These are phyloP conservation scores for Massariosphaeria phaeospora DNA, from an alignment of 495 filamentous ascomycete genomes.

Conservation along the genomic window DNA sequence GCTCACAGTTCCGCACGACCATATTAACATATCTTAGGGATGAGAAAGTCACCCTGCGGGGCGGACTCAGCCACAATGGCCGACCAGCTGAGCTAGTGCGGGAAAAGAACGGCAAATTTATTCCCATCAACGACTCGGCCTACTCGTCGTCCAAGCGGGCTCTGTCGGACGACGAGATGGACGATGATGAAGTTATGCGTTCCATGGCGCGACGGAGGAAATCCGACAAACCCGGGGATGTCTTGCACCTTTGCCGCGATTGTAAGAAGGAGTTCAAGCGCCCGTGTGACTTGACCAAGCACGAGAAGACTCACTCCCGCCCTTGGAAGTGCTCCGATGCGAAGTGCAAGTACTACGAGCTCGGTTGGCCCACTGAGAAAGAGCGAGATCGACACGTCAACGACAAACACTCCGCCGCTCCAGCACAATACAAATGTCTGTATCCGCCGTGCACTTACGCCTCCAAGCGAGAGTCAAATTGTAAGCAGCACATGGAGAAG, in stretches of 20 bases:
- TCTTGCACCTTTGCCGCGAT: constrained; percentile 38
- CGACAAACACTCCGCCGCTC: constrained; percentile 82
- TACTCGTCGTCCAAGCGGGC: constrained; percentile 27
- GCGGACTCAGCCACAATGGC: constrained; percentile 71
- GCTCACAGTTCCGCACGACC: background rate
- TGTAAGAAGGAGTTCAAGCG: constrained; percentile 91
- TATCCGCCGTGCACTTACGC: constrained; percentile 84
- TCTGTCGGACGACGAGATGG: constrained; percentile 34
- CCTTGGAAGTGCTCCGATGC: constrained; percentile 84
- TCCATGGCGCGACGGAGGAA: constrained; percentile 91
- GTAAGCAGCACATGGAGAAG: constrained; percentile 99
- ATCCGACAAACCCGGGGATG: constrained; percentile 49
- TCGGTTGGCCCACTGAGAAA: constrained; percentile 96
- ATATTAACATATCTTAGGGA: constrained; percentile 43
- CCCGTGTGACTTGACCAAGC: constrained; percentile 88
- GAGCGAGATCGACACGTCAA: constrained; percentile 92
- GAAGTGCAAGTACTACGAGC: constrained; percentile 77
- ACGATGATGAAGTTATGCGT: constrained; percentile 71
- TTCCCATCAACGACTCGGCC: constrained; percentile 54
- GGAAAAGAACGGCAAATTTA: constrained; percentile 63
- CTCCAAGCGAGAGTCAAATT: constrained; percentile 94
- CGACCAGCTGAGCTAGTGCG: constrained; percentile 73
- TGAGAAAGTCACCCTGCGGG: constrained; percentile 66
- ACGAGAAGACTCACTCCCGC: constrained; percentile 93
- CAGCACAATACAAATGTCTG: constrained; percentile 73